phyloP scores from a whole-genome alignment of 192 early-diverging fungal genomes.

The Fimicolochytrium jonesii region DNA sequence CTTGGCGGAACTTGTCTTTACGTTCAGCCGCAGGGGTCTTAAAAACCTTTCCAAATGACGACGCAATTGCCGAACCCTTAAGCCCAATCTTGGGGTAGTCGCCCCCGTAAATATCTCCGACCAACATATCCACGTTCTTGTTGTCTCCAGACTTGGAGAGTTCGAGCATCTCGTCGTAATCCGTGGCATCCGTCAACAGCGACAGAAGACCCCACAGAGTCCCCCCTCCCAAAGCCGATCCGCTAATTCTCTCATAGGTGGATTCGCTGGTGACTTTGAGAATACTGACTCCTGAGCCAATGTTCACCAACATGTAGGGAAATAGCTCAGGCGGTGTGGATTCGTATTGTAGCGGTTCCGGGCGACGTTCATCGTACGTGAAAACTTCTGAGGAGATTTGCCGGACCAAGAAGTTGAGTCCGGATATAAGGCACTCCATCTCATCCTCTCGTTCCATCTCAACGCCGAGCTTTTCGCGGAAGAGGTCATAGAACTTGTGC shows the following conservation, averaged over 20 bases:
- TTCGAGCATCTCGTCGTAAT: slow-evolving; percentile 80
- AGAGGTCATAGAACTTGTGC: slow-evolving; percentile 67
- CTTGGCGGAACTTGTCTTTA: slow-evolving; percentile 57
- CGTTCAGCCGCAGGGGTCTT: slow-evolving; percentile 69
- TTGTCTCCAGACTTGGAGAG: slow-evolving; percentile 89
- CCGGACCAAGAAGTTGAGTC: slow-evolving; percentile 87
- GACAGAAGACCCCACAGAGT: slow-evolving; percentile 85
- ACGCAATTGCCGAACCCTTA: slow-evolving; percentile 89
- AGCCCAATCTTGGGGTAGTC: slow-evolving; percentile 92
- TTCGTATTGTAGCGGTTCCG: slow-evolving; percentile 62
- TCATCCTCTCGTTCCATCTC: slow-evolving; percentile 84
- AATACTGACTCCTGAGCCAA: slow-evolving; percentile 95
- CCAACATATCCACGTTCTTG: slow-evolving; percentile 69
- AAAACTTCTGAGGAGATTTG: slow-evolving; percentile 93
- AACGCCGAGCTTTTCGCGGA: slow-evolving; percentile 64
- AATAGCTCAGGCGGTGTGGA: slow-evolving; percentile 58
- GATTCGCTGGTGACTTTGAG: slow-evolving; percentile 90
- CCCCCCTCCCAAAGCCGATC: background rate
- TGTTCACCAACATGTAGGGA: slow-evolving; percentile 96
- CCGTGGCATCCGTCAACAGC: slow-evolving; percentile 79
- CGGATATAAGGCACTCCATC: slow-evolving; percentile 71
- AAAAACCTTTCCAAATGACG: slow-evolving; percentile 94
- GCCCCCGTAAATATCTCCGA: slow-evolving; percentile 88
- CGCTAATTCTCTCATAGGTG: slow-evolving; percentile 44
- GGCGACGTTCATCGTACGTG: slow-evolving; percentile 74